phyloP scores from a whole-genome alignment of 169 alveolate species.

The Eimeria acervulina region DNA sequence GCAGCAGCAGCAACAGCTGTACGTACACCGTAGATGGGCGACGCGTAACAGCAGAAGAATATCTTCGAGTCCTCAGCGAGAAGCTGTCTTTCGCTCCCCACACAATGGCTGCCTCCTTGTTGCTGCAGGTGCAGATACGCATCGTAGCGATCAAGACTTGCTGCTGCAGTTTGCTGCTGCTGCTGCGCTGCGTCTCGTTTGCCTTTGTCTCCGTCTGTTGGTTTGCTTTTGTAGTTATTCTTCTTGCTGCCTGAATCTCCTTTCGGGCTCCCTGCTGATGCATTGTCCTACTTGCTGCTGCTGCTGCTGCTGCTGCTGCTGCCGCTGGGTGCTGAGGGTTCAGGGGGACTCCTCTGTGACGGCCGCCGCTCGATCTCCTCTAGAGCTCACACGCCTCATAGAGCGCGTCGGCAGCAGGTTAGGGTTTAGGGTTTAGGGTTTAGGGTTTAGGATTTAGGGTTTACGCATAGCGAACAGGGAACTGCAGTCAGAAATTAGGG shows the following conservation, averaged over 20 bases:
- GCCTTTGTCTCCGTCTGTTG: background rate
- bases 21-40: conserved; percentile 18
- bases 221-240: background rate
- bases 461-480: background rate
- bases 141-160: background rate
- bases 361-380: conserved; percentile 43
- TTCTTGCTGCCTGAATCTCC: background rate
- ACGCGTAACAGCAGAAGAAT: conserved; percentile 48
- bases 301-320: conserved; percentile 40
- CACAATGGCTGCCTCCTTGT: conserved; percentile 57
- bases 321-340: conserved; percentile 18
- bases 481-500: background rate
- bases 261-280: background rate
- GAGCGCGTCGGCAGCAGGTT: conserved; percentile 72
- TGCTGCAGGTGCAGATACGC: conserved; percentile 34
- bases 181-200: background rate
- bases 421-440: conserved; percentile 42
- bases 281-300: background rate
- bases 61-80: background rate
- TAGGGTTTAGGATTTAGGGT: conserved; percentile 22
- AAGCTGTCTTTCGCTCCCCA: conserved; percentile 55
- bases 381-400: conserved; percentile 60
- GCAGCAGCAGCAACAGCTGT: conserved; percentile 69
- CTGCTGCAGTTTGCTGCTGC: background rate
- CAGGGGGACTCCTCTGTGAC: conserved; percentile 57